Evolutionary conservation across 2,329 filamentous ascomycete genomes (phyloP), one percentile per base, ranked within the genome.

Genomic region (Colletotrichum abscissum): DNA sequence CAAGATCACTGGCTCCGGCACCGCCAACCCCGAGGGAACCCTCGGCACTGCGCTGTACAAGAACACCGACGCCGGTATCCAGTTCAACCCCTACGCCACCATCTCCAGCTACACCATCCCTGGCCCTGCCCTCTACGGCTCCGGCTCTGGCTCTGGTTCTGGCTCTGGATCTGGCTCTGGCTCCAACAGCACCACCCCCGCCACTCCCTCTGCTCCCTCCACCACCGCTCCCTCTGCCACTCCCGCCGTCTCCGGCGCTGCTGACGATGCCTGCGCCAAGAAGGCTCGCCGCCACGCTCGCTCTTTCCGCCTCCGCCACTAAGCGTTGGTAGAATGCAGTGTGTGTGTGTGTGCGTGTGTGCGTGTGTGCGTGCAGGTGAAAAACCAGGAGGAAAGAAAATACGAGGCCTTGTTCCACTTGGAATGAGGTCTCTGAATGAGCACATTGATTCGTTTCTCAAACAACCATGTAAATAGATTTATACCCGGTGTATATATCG

Each of bases 1-100:
- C 30, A 80, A 83, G 73, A 82, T 88, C 57, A 83, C 80, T 56
- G 86, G 85, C 5, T 80, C 80, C n/a, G 82, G 83, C 16, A 77
- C 78, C 35, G 79, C 83, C 2, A 78, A 77, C 26, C 81, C 81
- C 7, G 69, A 70, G 5, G 81, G 81, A 7, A 78, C 80, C 46
- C 76, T 81, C 30, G 81, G 77, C 26, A 80, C 79, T 4, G 71
- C 77, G 22, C 77, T 81, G 30, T 78, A 81, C 76, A 79, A 76
- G 26, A 52, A 76, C 30, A 74, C 77, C 46, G 79, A 82, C 33
- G 76, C 80, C 1, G 81, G 81, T 12, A 81, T 82, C 60, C 68
- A 79, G 16, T 82, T 82, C 76, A 81, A 81, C 74, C 78, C 72
- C 35, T 83, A 82, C 77, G 54, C 70, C 46, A 46, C 76, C 16